Evolutionary conservation across 2,329 filamentous ascomycete genomes (phyloP).

Genomic region (Colletotrichum destructivum): DNA sequence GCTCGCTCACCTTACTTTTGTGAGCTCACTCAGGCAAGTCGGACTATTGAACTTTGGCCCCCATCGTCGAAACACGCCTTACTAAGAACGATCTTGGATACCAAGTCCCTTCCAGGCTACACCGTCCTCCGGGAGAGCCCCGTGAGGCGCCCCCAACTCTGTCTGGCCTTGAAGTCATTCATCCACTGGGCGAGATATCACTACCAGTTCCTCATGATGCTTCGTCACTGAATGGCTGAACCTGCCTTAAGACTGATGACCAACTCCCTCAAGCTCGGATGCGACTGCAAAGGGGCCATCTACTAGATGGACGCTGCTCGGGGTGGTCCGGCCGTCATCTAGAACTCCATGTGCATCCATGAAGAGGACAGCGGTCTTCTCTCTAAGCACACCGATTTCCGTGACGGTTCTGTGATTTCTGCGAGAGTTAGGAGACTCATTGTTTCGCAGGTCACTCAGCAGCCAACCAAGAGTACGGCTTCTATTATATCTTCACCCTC

Average conservation of each 20-base stretch:
- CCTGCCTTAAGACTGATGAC: slow-evolving; percentile 64
- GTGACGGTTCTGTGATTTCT: slow-evolving; percentile 78
- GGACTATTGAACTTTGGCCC: too few species aligned
- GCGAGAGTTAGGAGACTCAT: slow-evolving; percentile 81
- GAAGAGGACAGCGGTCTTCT: slow-evolving; percentile 83
- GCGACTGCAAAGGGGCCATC: slow-evolving; percentile 81
- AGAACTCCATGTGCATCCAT: slow-evolving; percentile 84
- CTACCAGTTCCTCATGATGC: too few species aligned
- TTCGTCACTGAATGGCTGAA: too few species aligned
- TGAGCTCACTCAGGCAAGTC: too few species aligned
- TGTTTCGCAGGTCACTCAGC: slow-evolving; percentile 81
- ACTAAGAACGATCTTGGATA: too few species aligned
- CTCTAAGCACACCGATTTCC: slow-evolving; percentile 84
- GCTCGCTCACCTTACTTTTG: too few species aligned
- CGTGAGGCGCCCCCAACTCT: too few species aligned
- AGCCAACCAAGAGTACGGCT: slow-evolving; percentile 82
- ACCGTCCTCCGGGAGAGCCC: too few species aligned
- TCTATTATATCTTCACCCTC: slow-evolving; percentile 56
- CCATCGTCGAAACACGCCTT: too few species aligned
- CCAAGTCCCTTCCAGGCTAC: too few species aligned
- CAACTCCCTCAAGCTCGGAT: slow-evolving; percentile 73
- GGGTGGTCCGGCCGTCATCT: slow-evolving; percentile 77
- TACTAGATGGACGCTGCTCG: slow-evolving; percentile 69
- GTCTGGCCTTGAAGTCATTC: too few species aligned
- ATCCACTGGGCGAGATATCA: too few species aligned